Evolutionary conservation across 495 filamentous ascomycete genomes (phyloP), one percentile per base, ranked within the genome.

Genomic region (Oidiodendron maius): DNA sequence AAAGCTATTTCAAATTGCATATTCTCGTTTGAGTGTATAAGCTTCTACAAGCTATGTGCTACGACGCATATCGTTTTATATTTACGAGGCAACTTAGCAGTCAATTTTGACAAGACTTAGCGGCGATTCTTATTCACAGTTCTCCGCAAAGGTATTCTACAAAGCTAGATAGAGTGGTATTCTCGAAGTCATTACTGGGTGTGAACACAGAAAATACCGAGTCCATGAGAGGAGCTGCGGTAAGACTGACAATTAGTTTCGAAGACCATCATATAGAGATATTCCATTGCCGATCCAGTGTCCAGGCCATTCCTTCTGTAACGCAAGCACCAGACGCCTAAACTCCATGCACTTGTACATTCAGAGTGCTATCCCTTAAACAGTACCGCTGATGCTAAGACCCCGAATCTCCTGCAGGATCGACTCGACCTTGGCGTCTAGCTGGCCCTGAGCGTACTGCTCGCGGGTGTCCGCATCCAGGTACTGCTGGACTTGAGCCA

Each of bases 401-500:
- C 96, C 91, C 59, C 93, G 75, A 67, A 98, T 97, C 73, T 97
- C 89, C 63, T 96, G 90, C 66, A 98, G 58, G 48, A 97, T 93
- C 69, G 96, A 85, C 71, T 98, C 93, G 30, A 98, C 93, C 54
- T 88, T 70, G 52, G 79, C 87, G 65, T 98, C 93, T 57, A 98
- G 68, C 58, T 96, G 85, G 30, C 93, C 93, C 53, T 88, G 82
- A 13, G 93, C 93, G 68, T 98, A 98, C 69, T 95, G 89, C 48
- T 98, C 93, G 45, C 93, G 76, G 37, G 90, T 97, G 62, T 93
- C 87, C n/a, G 91, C 83, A 65, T 97, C 93, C 37, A 98, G 76
- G 66, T 96, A 98, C 68, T 98, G 94, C 71, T 98, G 93, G 51
- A 98, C 93, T 71, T 98, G 93, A 8, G 93, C 93, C 93, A 98